Evolutionary conservation across 139 green algal species (phyloP).

Genomic region (Nannochloris sp.): DNA sequence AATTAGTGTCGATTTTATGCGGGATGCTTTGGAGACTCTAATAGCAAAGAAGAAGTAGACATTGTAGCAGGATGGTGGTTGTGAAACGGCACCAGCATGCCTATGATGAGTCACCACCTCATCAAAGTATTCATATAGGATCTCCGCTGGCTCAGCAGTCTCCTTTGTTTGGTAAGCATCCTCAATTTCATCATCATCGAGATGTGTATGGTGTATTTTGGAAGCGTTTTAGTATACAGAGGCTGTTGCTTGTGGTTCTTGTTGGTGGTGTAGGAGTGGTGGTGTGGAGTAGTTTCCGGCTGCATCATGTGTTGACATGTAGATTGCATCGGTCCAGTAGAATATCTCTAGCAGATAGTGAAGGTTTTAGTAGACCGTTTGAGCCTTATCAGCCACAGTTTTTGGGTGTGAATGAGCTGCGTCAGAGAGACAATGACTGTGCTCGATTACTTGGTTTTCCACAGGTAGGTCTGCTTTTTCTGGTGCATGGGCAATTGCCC

Average conservation of each 20-base stretch:
- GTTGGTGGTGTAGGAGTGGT: no score
- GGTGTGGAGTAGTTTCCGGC: no score
- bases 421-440: background rate
- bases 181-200: no score
- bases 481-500: conserved; percentile 13
- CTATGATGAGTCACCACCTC: no score
- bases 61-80: background rate
- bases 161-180: no score
- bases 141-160: no score
- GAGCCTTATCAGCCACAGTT: background rate
- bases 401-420: background rate
- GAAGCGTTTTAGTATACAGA: no score
- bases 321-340: background rate
- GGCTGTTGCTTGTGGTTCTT: no score
- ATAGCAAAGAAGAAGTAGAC: no score
- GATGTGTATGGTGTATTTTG: no score
- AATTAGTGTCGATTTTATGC: background rate
- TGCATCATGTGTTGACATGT: no score
- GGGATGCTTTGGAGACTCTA: background rate
- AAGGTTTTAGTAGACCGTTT: background rate
- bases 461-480: conserved; percentile 31
- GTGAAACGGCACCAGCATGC: background rate
- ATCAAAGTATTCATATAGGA: no score
- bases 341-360: background rate
- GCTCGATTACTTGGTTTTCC: background rate